phyloP scores from a whole-genome alignment of 2,329 filamentous ascomycete genomes.

The Cercospora janseana region DNA sequence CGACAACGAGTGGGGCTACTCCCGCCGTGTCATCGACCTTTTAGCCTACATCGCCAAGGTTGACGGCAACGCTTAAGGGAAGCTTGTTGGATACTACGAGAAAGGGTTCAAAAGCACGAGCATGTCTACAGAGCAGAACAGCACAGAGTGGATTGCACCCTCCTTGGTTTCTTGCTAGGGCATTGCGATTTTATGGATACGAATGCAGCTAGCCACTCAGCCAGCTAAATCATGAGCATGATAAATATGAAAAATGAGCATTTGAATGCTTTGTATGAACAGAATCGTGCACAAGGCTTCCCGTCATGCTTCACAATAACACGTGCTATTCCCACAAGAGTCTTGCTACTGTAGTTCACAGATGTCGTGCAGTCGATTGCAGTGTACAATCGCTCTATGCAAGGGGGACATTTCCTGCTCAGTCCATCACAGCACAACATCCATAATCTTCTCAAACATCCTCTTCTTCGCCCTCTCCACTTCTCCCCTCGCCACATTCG shows the following conservation, averaged over 20 bases:
- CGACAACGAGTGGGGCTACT: constrained; percentile 98
- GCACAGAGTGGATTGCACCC: not conserved
- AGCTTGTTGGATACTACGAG: not conserved
- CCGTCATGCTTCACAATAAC: too few relatives aligned
- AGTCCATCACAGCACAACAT: constrained; percentile 26
- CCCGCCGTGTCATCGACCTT: constrained; percentile 66
- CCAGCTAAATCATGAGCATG: constrained; percentile 16
- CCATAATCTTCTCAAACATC: constrained; percentile 35
- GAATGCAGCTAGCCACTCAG: constrained; percentile 19
- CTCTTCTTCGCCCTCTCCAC: constrained; percentile 34
- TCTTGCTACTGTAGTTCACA: too few relatives aligned
- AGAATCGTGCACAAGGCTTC: too few relatives aligned
- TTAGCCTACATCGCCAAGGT: constrained; percentile 44
- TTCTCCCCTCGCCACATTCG: constrained; percentile 36
- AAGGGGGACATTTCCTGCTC: too few relatives aligned
- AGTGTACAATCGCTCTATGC: too few relatives aligned
- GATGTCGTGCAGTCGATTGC: too few relatives aligned
- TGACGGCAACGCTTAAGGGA: constrained; percentile 36
- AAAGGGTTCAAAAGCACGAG: constrained; percentile 1
- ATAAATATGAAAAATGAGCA: constrained; percentile 13
- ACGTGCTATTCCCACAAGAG: too few relatives aligned
- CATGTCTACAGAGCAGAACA: constrained; percentile 10
- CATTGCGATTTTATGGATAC: constrained; percentile 11
- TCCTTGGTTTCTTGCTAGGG: not conserved
- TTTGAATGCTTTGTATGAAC: constrained; percentile 4